Evolutionary conservation across 2,329 filamentous ascomycete species (phyloP), one percentile per base, ranked within the genome.

Genomic region (Ophiocordyceps camponoti-floridani): DNA sequence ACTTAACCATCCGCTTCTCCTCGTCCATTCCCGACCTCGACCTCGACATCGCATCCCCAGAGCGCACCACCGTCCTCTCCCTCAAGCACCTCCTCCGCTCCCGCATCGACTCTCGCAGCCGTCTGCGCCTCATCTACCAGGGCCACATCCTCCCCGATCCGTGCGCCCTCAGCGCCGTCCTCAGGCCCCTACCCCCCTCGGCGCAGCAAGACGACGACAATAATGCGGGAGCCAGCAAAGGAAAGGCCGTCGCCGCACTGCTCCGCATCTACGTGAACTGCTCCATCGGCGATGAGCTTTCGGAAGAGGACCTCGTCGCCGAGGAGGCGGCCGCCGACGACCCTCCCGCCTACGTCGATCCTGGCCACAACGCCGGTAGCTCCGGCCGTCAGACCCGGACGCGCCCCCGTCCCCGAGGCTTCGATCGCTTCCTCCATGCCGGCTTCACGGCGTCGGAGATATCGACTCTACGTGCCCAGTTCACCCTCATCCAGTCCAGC

Each of bases 1-100:
- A 82, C 55, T 71, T 96, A 41, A 89, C 84, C 35, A 80, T 96
- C 59, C 87, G 89, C 61, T 96, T 98, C 73, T 86, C 86, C 44
- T 79, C 81, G 48, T 79, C 85, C 1, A 73, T 89, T 46, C 81
- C 86, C 14, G 91, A 96, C 59, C 74, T 95, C 37, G 73, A 81
- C 38, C 74, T 96, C 48, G 78, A 85, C 54, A 77, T 96, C 55
- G 61, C 76, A 43, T 65, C 70, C 6, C 84, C 88, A 0, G 62
- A 69, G 42, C 68, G 70, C 30, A 87, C 82, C 11, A 85, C 85
- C 40, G 75, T 85, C 45, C 73, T 86, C 45, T 76, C 81, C 2
- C 73, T 96, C 46, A 94, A 94, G 62, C 80, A 83, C 53, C 71
- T 82, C 44, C 84, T 96, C 57, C 86, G 91, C 52, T 62, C 69